Base-by-base conservation (phyloP, 108 stramenopile genomes). In the Mayamaea pseudoterrestris region DNA sequence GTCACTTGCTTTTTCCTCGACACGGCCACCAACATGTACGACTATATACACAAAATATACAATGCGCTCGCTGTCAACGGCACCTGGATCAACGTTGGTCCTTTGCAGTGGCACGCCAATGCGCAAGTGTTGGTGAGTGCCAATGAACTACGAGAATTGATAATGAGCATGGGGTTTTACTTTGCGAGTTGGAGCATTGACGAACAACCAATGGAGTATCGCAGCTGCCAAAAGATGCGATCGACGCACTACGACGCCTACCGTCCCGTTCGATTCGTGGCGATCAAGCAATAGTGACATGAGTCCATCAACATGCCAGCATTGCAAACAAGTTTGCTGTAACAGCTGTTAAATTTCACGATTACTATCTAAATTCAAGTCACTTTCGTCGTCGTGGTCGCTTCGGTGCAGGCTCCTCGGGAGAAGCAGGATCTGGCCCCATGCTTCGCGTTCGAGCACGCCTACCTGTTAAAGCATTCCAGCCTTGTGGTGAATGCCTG, bases 1-100 rank as follows among this genome's bases (percentile, higher is more conserved):
- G 69, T 71, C 6, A 85, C 82, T 6, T 80, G 79, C 39, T 90
- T 83, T 39, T 90, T 90, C 53, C 62, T 90, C 27, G 89, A 90
- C 44, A 90, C 89, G 1, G 83, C 89, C 7, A 70, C 81, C 9
- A 83, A 86, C 39, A 61, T 90, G 21, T 80, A 71, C 46, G 80
- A 88, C 37, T 81, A 88, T 34, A 44, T 88, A 24, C 25, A 51
- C 3, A 55, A 57, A 27, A 82, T 83, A 14, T 29, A 41, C 1
- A 47, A 64, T 28, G n/a, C 73, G 30, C 55, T 83, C 32, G 13
- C n/a, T 27, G 24, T 8, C 1, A 56, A 47, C 26, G 88, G 83
- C 6, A 32, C 71, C 1, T 90, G 89, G 89, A 70, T 90, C 41
- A 90, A 90, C 48, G 59, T 83, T 0, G 89, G 89, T 13, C 89